Evolutionary conservation across 129 eudicot species (phyloP).

Genomic region (carrot (Daucus carota)): DH1_v3.0 NC_030387.2:25998501-25999000

Average conservation of each 20-base stretch:
- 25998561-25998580: slow-evolving; percentile 9
- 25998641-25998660: not conserved
- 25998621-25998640: slow-evolving; percentile 2
- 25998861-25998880: slow-evolving; percentile 19
- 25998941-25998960: too few relatives aligned
- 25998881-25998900: slow-evolving; percentile 9
- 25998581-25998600: slow-evolving; percentile 6
- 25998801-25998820: not conserved
- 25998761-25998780: slow-evolving; percentile 20
- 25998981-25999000: too few relatives aligned
- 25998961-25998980: too few relatives aligned
- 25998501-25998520: not conserved
- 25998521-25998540: too few relatives aligned
- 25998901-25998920: slow-evolving; percentile 15
- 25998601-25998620: not conserved
- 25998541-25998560: slow-evolving; percentile 4
- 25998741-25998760: slow-evolving; percentile 13
- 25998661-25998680: not conserved
- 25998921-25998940: too few relatives aligned
- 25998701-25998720: not conserved
- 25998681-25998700: not conserved
- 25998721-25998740: not conserved
- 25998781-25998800: slow-evolving; percentile 26
- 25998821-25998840: not conserved
- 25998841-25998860: slow-evolving; percentile 13